phyloP scores from a whole-genome alignment of 371 early-diverging fungal species.

The Syncephalastrum monosporum region DNA sequence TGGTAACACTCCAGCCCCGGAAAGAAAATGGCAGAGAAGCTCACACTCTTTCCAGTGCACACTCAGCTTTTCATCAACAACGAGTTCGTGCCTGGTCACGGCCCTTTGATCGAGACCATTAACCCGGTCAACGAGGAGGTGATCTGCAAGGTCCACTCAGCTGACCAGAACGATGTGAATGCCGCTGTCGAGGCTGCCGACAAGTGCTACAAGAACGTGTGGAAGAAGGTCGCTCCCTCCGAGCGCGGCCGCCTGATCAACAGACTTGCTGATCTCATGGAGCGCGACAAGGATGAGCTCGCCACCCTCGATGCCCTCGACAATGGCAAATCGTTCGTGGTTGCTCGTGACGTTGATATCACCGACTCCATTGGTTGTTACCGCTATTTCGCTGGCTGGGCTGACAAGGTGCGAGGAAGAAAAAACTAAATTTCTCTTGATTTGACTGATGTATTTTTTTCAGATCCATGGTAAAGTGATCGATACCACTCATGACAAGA shows the following conservation, averaged over 20 bases:
- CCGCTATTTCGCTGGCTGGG: conserved; percentile 81
- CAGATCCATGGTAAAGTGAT: conserved; percentile 40
- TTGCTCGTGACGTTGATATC: conserved; percentile 68
- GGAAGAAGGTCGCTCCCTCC: conserved; percentile 63
- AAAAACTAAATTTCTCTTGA: not conserved
- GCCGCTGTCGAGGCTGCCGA: conserved; percentile 75
- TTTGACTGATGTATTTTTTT: too few species aligned
- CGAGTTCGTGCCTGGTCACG: conserved; percentile 67
- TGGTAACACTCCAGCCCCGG: conserved; percentile 10
- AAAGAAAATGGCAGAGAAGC: not conserved
- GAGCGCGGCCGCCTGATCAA: conserved; percentile 43
- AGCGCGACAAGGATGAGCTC: conserved; percentile 64
- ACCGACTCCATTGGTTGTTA: conserved; percentile 68
- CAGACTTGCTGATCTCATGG: conserved; percentile 74
- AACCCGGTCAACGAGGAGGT: conserved; percentile 76
- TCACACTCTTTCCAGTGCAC: conserved; percentile 23
- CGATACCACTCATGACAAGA: conserved; percentile 38
- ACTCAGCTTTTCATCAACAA: conserved; percentile 73
- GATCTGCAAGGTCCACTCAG: conserved; percentile 74
- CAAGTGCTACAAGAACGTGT: conserved; percentile 63
- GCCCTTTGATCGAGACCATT: conserved; percentile 52
- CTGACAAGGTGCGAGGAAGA: conserved; percentile 59
- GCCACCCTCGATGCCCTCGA: conserved; percentile 83
- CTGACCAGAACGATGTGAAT: conserved; percentile 71
- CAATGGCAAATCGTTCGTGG: conserved; percentile 79